phyloP scores from a whole-genome alignment of 2,329 filamentous ascomycete species.

The Aureobasidium sp. region DNA sequence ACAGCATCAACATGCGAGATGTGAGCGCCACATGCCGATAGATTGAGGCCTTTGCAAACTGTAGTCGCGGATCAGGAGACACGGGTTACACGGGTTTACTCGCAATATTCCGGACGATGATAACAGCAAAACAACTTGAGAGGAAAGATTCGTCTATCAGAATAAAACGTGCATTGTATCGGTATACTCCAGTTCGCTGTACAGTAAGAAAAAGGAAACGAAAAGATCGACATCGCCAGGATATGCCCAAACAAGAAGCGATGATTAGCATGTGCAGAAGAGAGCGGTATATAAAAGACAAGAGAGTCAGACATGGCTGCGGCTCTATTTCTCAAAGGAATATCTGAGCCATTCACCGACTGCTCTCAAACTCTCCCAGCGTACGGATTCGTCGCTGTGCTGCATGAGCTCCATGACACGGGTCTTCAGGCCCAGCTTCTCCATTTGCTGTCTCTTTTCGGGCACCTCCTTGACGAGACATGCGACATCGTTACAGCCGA shows the following conservation, averaged over 20 bases:
- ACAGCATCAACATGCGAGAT: background rate
- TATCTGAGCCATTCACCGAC: conserved; percentile 71
- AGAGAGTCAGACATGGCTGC: background rate
- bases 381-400: conserved; percentile 75
- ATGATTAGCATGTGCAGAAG: background rate
- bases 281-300: background rate
- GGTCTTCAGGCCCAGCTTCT: conserved; percentile 76
- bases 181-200: conserved; percentile 7
- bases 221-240: background rate
- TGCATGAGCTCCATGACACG: conserved; percentile 91
- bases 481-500: conserved; percentile 90
- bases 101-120: background rate
- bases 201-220: background rate
- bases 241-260: background rate
- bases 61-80: background rate
- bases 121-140: background rate
- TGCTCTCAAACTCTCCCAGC: conserved; percentile 86
- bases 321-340: conserved; percentile 43
- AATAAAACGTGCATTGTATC: conserved; percentile 2
- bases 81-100: background rate
- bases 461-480: conserved; percentile 81
- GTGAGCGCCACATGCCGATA: background rate
- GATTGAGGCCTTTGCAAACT: background rate
- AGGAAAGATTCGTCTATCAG: background rate
- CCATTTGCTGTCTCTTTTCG: conserved; percentile 69